A percentile compares a stretch with the other conserved stretches of the same genome.
Conservation (phyloP, 106 monocot genomes). For the Dendrobium huoshanense region DNA sequence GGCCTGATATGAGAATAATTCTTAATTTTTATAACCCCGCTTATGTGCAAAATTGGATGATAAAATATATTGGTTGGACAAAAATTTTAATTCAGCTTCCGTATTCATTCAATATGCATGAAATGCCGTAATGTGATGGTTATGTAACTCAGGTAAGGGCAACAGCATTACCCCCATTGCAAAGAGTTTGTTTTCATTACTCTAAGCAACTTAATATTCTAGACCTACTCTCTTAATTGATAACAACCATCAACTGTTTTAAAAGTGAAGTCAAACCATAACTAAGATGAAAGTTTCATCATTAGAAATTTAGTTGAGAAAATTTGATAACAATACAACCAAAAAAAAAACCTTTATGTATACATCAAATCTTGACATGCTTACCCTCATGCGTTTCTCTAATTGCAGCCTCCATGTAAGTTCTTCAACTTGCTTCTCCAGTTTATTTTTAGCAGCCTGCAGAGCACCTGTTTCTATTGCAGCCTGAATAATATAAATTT, state of each 20-base stretch:
- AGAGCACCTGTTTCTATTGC: slow-evolving; percentile 78
- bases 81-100: background rate
- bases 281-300: background rate
- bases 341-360: slow-evolving; percentile 1
- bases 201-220: background rate
- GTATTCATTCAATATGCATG: background rate
- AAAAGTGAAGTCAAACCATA: background rate
- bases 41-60: background rate
- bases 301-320: background rate
- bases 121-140: background rate
- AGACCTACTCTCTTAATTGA: background rate
- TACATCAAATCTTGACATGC: background rate
- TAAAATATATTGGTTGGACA: background rate
- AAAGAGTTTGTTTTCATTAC: background rate
- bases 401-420: slow-evolving; percentile 58
- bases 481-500: slow-evolving; percentile 25
- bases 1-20: background rate
- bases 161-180: background rate
- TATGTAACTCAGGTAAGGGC: background rate
- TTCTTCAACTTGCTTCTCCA: slow-evolving; percentile 76
- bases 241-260: background rate
- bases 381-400: slow-evolving; percentile 68
- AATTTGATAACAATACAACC: background rate
- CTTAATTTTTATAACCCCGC: background rate
- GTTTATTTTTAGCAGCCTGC: slow-evolving; percentile 51